Base-by-base conservation (phyloP, 139 green algal species). In the Chlamydomonas incerta region DNA sequence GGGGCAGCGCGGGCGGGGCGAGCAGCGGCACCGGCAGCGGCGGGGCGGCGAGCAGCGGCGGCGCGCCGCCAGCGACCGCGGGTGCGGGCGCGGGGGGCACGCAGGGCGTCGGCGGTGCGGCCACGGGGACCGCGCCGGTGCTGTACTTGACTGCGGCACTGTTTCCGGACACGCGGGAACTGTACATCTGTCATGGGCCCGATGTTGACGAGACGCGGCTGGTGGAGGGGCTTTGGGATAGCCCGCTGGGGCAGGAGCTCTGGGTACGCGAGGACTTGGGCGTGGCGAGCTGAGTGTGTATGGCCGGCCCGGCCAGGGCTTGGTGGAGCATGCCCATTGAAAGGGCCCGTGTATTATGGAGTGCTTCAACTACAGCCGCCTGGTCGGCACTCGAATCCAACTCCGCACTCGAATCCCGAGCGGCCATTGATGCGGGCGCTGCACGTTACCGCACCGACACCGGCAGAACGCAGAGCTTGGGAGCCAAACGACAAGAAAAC, bases 121-220 rank as follows among this genome's bases (percentile, higher is more conserved):
- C 17, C 34, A 33, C 18, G 3, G 55, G 8, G 60, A n/a, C n/a
- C 4, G n/a, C 15, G 17, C 46, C 29, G 6, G 8, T n/a, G 47
- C 68, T 79, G 33, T 86, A 86, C 68, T 52, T 86, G 68, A 86
- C 68, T 15, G 80, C n/a, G 20, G 35, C 52, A 35, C 69, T 86
- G 68, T 58, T 71, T 1, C 55, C 68, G 1, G 80, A 86, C 34
- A 71, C 28, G 0, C 52, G 80, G 52, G 80, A 86, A 68, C 3
- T 86, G 80, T 86, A 35, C 18, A 9, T 79, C 52, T 33, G 46
- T 29, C 80, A 86, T 35, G 58, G 50, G 26, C 68, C 34, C 0
- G 80, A 79, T 5, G 68, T 79, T 68, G 80, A 86, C 29, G 80
- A 86, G 50, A 26, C 3, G 0, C 21, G 52, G 68, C 33, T 86